Evolutionary conservation across 2,329 filamentous ascomycete genomes (phyloP).

Genomic region (Penicillium sp.): DNA sequence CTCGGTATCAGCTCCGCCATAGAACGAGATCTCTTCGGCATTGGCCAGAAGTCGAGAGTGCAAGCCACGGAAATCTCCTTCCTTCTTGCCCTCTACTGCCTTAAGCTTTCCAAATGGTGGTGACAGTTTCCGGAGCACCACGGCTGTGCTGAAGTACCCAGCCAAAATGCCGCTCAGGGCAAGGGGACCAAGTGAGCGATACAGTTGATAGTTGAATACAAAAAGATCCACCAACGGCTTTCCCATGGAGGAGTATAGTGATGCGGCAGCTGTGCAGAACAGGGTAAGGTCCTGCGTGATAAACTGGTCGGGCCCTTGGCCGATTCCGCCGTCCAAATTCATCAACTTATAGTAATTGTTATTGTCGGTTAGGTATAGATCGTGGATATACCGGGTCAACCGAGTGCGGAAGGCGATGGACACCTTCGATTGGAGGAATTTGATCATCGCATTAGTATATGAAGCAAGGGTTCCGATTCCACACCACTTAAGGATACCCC

Average conservation of each 20-base stretch:
- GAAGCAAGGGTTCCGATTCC: conserved; percentile 90
- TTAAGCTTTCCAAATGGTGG: conserved; percentile 97
- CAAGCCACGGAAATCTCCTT: conserved; percentile 89
- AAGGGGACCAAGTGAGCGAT: conserved; percentile 83
- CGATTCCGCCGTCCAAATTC: conserved; percentile 89
- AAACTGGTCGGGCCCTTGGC: conserved; percentile 90
- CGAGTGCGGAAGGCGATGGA: conserved; percentile 96
- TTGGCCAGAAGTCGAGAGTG: conserved; percentile 94
- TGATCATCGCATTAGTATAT: conserved; percentile 99
- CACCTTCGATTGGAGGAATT: conserved; percentile 95
- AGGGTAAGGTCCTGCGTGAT: conserved; percentile 96
- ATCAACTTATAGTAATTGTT: conserved; percentile 95
- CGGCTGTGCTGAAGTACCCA: conserved; percentile 94
- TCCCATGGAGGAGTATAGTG: conserved; percentile 92
- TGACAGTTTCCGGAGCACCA: conserved; percentile 80
- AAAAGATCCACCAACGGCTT: conserved; percentile 96
- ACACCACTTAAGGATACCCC: conserved; percentile 92
- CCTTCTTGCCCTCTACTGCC: conserved; percentile 89
- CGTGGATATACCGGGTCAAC: conserved; percentile 93
- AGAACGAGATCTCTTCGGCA: conserved; percentile 96
- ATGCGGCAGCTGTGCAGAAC: conserved; percentile 89
- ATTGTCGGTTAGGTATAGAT: conserved; percentile 91
- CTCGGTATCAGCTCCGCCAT: conserved; percentile 92
- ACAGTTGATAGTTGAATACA: conserved; percentile 97
- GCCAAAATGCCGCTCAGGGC: conserved; percentile 82